Base-by-base conservation (phyloP, 805 yeast genomes). In the Lachancea lanzarotensis region DNA sequence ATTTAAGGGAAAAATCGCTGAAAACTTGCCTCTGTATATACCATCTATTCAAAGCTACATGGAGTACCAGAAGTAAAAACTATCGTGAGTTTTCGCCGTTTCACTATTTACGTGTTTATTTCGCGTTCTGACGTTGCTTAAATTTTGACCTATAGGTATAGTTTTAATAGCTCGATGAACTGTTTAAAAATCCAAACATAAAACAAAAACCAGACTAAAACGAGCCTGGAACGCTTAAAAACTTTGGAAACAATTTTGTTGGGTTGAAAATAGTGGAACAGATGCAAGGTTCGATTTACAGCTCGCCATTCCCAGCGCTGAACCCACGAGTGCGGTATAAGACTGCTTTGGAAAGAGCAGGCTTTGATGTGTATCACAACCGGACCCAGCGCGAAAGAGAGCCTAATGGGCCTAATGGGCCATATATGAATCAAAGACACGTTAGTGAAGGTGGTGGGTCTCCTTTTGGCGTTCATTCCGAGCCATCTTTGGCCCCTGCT, bases 321-420 rank as follows among this genome's bases (percentile, higher is more conserved):
- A 79, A 78, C 44, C 77, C 83, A 0, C 75, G 75, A 31, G 79
- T 74, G 39, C 66, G 79, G 25, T 82, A 80, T 54, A 72, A 73
- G 52, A 81, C 89, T 1, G 93, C 84, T 2, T 78, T 83, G 62
- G 93, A 85, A 59, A 66, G 93, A 52, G 93, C 93, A 0, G 95
- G 95, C 0, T 85, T 85, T 55, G 93, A 84, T 19, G 76, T 75
- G 10, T 43, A 43, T 16, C 44, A 15, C 20, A 29, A 46, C 17
- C 30, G 13, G 7, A 7, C 19, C 20, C 15, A 33, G 3, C 32
- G n/a, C 13, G 16, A 22, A 9, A 12, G 16, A 35, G 27, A 35
- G 38, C 27, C n/a, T 19, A 15, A 13, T 11, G 5, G 19, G 38
- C 27, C n/a, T 19, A 15, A 13, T 11, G 5, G 19, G 26, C 38